Conservation (phyloP, 2,329 filamentous ascomycete genomes). For the Metarhizium robertsii region DNA sequence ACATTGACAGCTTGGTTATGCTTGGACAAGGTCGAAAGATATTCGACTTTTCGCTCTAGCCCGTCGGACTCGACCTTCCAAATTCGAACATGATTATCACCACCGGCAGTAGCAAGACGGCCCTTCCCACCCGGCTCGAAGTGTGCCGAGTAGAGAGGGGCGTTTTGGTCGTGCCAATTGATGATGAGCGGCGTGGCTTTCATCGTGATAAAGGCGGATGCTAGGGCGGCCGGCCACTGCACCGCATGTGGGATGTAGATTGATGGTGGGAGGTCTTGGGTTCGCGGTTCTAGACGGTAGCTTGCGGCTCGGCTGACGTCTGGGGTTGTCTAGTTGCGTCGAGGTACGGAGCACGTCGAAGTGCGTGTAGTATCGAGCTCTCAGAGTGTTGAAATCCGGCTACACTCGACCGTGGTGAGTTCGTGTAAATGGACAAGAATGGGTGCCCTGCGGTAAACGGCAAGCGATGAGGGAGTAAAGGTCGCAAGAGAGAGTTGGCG, state of each 20-base stretch:
- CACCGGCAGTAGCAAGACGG: slow-evolving; percentile 84
- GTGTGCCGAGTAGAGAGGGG: slow-evolving; percentile 93
- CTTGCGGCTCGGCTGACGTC: neutral
- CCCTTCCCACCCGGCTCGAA: slow-evolving; percentile 91
- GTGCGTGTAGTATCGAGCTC: too few relatives aligned
- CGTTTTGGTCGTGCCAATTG: slow-evolving; percentile 97
- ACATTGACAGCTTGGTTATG: slow-evolving; percentile 98
- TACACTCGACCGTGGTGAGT: neutral
- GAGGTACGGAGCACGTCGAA: too few relatives aligned
- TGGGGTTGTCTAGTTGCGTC: neutral
- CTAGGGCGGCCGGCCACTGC: slow-evolving; percentile 16
- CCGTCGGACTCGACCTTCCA: slow-evolving; percentile 85
- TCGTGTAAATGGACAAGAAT: neutral
- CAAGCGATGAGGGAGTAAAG: slow-evolving; percentile 9
- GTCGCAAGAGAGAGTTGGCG: slow-evolving; percentile 5
- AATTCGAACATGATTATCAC: slow-evolving; percentile 92
- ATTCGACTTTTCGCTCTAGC: slow-evolving; percentile 81
- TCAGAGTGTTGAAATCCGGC: neutral
- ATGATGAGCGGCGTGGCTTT: slow-evolving; percentile 94
- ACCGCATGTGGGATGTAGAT: slow-evolving; percentile 19
- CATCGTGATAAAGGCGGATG: slow-evolving; percentile 48
- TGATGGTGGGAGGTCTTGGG: neutral
- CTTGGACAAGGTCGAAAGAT: slow-evolving; percentile 82
- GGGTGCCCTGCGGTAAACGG: neutral
- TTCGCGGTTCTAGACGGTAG: neutral